Evolutionary conservation across 2,329 filamentous ascomycete genomes (phyloP).

Genomic region (Parastagonospora avenae): DNA sequence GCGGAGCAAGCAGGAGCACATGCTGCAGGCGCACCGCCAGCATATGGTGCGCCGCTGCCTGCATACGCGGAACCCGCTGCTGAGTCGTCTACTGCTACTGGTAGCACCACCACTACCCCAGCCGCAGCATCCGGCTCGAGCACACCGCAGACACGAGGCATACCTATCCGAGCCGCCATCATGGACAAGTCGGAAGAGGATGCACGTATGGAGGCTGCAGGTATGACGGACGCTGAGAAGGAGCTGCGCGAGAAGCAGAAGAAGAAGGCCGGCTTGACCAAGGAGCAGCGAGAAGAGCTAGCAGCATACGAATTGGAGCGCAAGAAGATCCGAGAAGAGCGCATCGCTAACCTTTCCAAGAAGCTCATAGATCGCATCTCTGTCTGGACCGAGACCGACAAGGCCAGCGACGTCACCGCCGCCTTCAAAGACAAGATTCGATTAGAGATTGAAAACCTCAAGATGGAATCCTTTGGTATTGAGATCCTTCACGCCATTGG

Average conservation of each 20-base stretch:
- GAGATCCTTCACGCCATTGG: constrained; percentile 97
- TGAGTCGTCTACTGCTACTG: constrained; percentile 33
- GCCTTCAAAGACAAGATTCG: constrained; percentile 94
- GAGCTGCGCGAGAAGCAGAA: constrained; percentile 80
- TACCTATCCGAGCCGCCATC: constrained; percentile 82
- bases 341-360: constrained; percentile 79
- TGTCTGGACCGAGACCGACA: constrained; percentile 97
- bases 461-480: constrained; percentile 98
- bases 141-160: constrained; percentile 57
- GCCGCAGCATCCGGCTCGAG: constrained; percentile 46
- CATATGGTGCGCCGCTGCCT: constrained; percentile 45
- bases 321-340: constrained; percentile 81
- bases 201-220: constrained; percentile 66
- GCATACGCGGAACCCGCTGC: constrained; percentile 54
- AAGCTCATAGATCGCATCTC: constrained; percentile 90
- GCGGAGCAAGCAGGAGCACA: constrained; percentile 47
- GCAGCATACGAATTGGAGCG: constrained; percentile 88
- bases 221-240: constrained; percentile 74
- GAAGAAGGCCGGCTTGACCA: constrained; percentile 84
- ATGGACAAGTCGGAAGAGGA: constrained; percentile 88
- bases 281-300: constrained; percentile 92
- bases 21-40: constrained; percentile 41
- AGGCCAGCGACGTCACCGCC: constrained; percentile 78
- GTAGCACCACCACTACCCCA: constrained; percentile 42
- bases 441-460: constrained; percentile 94